Base-by-base conservation (phyloP, 1,284 basidiomycete species). In the Apiotrichum mycotoxinovorans region DNA sequence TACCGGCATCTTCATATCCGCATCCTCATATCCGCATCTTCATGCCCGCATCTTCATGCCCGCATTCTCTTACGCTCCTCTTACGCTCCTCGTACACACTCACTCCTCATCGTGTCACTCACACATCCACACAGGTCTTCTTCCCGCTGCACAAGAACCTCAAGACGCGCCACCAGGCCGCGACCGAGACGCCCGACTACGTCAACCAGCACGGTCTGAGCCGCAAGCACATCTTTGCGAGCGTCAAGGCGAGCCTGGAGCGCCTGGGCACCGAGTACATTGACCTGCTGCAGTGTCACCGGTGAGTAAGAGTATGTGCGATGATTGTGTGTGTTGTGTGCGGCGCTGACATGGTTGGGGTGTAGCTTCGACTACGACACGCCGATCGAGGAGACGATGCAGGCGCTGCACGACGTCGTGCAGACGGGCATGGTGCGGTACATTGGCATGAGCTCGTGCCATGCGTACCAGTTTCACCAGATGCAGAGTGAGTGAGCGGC, bases 191-290 rank as follows among this genome's bases (percentile, higher is more conserved):
- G 18, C 51, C 47, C 25, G 50, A 51, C 47, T 38, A 41, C 53
- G 69, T 81, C 56, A 83, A 83, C 66, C 78, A 82, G 52, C 58
- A 64, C n/a, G 80, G 80, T 8, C 65, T 79, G 9, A 77, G 73
- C 57, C 71, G 79, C 40, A 80, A 81, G 79, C 77, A 80, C 57
- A 87, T 89, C 58, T 88, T 88, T 58, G 84, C 84, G 33, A 80
- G 82, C 1, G 83, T 89, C 48, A 84, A 87, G 66, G 79, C 80
- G 42, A 84, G 83, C 53, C 70, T 88, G 46, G 76, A 84, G 62
- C 80, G 87, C 26, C 81, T 89, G 27, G 83, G 86, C 60, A 74
- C 87, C 14, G 85, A 88, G 48, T 86, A 88, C 64, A 80, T 89
- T 60, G 87, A 88, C 63, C 69, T 88, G 2, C 78, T 71, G 51